A percentile compares a stretch with the other conserved stretches of the same genome.
Evolutionary conservation across 225 moss, liverwort and hornwort species (phyloP).

Genomic region (Pleurozium schreberi): DNA sequence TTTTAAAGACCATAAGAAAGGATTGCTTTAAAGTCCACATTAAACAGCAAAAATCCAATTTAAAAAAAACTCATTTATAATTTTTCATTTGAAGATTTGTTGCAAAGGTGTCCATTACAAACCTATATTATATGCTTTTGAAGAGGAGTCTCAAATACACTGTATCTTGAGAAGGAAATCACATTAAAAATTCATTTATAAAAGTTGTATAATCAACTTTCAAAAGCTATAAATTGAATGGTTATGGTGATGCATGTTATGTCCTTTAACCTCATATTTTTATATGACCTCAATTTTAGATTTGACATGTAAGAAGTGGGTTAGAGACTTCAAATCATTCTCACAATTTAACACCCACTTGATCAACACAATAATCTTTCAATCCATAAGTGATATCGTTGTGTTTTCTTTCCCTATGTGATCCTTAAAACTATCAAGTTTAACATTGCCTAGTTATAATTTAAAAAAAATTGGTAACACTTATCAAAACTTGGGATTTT

Average conservation of each 20-base stretch:
- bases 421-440: background rate
- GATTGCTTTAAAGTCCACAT: no score
- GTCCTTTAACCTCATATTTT: background rate
- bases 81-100: no score
- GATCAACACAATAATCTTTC: background rate
- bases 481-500: background rate
- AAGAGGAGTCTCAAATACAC: no score
- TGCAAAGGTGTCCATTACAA: no score
- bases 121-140: no score
- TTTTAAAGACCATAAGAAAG: no score
- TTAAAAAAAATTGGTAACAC: background rate
- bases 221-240: background rate
- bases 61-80: no score
- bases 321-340: background rate
- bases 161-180: background rate
- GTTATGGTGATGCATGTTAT: background rate
- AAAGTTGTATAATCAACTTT: no score
- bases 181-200: no score
- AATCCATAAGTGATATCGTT: background rate
- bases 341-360: background rate
- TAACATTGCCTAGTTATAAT: accelerated
- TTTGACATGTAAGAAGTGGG: background rate
- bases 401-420: background rate
- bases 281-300: background rate
- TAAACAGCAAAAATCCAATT: no score